Evolutionary conservation across 2,329 filamentous ascomycete species (phyloP), one percentile per base, ranked within the genome.

Genomic region (Fusarium temperatum): DNA sequence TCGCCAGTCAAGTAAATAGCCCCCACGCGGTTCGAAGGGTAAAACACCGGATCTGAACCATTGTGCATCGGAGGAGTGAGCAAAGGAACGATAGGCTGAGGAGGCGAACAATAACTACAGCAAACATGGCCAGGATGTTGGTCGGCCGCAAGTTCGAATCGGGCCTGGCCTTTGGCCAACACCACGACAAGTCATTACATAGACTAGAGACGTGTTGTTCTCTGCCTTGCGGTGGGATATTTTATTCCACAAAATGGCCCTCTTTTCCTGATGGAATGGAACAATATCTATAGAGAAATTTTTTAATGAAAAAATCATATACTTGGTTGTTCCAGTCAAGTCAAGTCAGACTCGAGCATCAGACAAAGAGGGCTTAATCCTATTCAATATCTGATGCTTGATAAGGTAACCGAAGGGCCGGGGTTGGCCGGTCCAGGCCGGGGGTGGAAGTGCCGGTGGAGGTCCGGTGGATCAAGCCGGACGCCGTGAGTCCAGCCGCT

Each of bases 391-490:
- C 50, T 68, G 55, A 65, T 47, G 51, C 47, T 61, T 55, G 58
- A 53, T 68, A 65, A 66, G 59, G 68, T 57, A 60, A 60, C 64
- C 68, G 57, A 56, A 56, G 60, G 63, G 68, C 68, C 58, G 58
- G 62, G 61, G 70, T 57, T 71, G 70, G 68, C 63, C 68, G 63
- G 68, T 63, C 30, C 38, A 72, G 72, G 63, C 72, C 72, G 73
- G 71, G 71, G 66, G 59, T 75, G 57, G 72, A 74, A 44, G 63
- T 59, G 39, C 69, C 63, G 62, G 69, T 70, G 63, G 72, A 75
- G 59, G 74, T 57, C 63, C 44, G 63, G 74, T 77, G 76, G 76
- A 71, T 69, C 75, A 68, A 71, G 68, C 70, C 74, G 63, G 72
- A 62, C 63, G 58, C 68, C 68, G 63, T 67, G 61, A 74, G 62